Base-by-base conservation (phyloP, 257 asterid species). In the Ocimum tenuiflorum region DNA sequence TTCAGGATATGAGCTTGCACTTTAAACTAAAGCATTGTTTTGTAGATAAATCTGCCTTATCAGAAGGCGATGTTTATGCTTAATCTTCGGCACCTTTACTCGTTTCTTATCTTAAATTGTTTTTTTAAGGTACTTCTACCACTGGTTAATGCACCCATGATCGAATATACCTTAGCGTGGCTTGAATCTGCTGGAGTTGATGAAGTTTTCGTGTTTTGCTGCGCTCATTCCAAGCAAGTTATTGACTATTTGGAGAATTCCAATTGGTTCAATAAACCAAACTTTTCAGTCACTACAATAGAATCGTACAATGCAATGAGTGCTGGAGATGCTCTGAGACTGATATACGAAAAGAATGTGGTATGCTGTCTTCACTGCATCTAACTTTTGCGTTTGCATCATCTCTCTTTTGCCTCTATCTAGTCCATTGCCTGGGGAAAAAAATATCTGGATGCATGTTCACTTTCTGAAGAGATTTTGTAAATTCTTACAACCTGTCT, bases 161-260 rank as follows among this genome's bases (percentile, higher is more conserved):
- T 94, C 22, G 95, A 90, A 77, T 88, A 94, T 60, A 94, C 99
- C 45, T 71, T 94, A 53, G 87, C 95, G 22, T 94, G 99, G 99
- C 96, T 94, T 52, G 95, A 94, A 72, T 88, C 95, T 59, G 96
- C 99, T 65, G 97, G 95, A 46, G 88, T 94, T 64, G 96, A 94
- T 73, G 97, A 94, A 73, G 95, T 86, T 66, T 94, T 88, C 73
- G 97, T 94, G 36, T 94, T 94, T 50, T 94, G 97, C 71, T 90
- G 95, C 46, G 97, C 99, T 54, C 99, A 94, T 76, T 81, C 99
- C 65, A 86, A 85, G 78, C 99, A 90, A 85, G 90, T 94, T 70
- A 82, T 75, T 29, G 85, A 88, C 65, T 86, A 94, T 76, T 78
- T 94, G 82, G 78, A 86, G 42, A 75, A 41, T 19, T 87, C 97